These are phyloP conservation scores for Blepharisma japonicum DNA, from an alignment of 73 alveolate genomes.

Conservation along the genomic window DNA sequence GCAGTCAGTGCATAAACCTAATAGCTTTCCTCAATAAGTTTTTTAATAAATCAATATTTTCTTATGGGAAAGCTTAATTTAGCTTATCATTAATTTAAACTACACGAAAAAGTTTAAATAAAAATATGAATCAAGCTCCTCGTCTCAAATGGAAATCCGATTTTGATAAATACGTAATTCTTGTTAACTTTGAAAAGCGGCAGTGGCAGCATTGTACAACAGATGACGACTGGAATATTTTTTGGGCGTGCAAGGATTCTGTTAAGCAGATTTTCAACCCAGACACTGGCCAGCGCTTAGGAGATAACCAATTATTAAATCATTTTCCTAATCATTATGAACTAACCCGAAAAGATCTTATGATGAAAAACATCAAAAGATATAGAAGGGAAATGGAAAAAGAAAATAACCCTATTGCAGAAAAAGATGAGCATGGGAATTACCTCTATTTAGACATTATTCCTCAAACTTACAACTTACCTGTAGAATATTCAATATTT, in stretches of 20 bases:
- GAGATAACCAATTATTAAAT: slow-evolving; percentile 81
- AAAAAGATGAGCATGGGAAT: slow-evolving; percentile 76
- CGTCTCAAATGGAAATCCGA: slow-evolving; percentile 93
- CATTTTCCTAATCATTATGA: slow-evolving; percentile 99
- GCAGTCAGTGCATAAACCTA: not conserved
- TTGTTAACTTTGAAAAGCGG: slow-evolving; percentile 87
- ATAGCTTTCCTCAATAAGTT: no score
- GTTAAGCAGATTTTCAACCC: slow-evolving; percentile 94
- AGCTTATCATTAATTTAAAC: no score
- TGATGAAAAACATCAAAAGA: slow-evolving; percentile 98
- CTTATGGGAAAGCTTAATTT: no score
- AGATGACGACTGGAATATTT: slow-evolving; percentile 88
- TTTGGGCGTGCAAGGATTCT: slow-evolving; percentile 95
- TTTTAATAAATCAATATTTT: no score
- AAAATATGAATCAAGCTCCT: slow-evolving; percentile 27
- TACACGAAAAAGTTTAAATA: no score
- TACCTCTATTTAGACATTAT: slow-evolving; percentile 79
- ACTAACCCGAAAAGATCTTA: slow-evolving; percentile 97
- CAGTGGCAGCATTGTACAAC: slow-evolving; percentile 83
- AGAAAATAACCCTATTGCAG: slow-evolving; percentile 80
- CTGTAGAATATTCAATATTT: slow-evolving; percentile 97
- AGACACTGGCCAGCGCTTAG: slow-evolving; percentile 79
- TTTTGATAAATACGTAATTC: slow-evolving; percentile 88
- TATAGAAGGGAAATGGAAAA: slow-evolving; percentile 93
- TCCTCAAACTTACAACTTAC: slow-evolving; percentile 93